Evolutionary conservation across 2,329 filamentous ascomycete species (phyloP).

Genomic region (Talaromyces sp.): DNA sequence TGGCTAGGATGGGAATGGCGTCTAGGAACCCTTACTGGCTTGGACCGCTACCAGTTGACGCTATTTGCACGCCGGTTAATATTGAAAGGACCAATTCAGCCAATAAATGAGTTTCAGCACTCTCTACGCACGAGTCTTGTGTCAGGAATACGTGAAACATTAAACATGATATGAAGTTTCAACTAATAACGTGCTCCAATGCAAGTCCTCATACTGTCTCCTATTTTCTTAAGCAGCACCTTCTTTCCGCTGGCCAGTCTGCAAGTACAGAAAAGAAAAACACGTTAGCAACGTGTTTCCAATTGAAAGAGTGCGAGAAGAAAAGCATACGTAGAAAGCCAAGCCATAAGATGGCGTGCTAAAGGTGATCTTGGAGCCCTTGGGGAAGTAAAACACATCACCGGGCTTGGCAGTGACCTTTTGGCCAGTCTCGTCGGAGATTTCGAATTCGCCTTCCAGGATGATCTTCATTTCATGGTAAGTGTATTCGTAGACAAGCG

Average conservation of each 20-base stretch:
- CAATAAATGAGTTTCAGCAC: not conserved
- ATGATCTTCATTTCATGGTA: slow-evolving; percentile 73
- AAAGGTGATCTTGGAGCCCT: slow-evolving; percentile 61
- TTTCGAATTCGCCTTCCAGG: slow-evolving; percentile 60
- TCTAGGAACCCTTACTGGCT: not conserved
- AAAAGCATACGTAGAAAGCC: slow-evolving; percentile 47
- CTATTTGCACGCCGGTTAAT: not conserved
- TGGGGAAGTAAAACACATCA: slow-evolving; percentile 65
- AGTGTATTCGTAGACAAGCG: slow-evolving; percentile 62
- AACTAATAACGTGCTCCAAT: not conserved
- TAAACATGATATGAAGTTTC: not conserved
- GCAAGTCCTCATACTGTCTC: too few species aligned
- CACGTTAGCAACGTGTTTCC: too few species aligned
- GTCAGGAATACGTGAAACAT: too few species aligned
- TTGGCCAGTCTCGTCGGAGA: slow-evolving; percentile 57
- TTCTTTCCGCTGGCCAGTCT: slow-evolving; percentile 22
- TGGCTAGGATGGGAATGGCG: not conserved
- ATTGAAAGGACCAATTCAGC: not conserved
- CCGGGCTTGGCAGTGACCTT: slow-evolving; percentile 54
- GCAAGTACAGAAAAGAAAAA: too few species aligned
- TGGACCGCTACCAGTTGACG: too few species aligned
- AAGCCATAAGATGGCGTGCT: slow-evolving; percentile 55
- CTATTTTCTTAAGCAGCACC: slow-evolving; percentile 21
- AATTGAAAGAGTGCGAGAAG: not conserved
- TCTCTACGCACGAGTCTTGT: not conserved